Percentiles rank a stretch among this genome's conserved stretches.
phyloP scores from a whole-genome alignment of 495 filamentous ascomycete genomes.

The Penicillium verhagenii region DNA sequence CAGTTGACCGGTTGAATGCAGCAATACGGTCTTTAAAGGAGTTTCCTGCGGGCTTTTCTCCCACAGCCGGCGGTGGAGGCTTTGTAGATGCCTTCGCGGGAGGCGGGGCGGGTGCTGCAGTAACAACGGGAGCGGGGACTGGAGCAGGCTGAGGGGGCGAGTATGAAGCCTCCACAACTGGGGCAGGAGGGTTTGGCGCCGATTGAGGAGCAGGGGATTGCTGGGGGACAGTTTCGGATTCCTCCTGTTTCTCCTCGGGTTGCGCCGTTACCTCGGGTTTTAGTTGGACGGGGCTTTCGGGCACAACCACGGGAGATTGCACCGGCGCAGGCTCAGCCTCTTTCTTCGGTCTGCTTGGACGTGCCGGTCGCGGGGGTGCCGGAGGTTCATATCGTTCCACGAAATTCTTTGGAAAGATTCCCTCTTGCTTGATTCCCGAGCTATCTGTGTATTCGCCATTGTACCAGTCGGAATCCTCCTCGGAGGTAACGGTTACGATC shows the following conservation, averaged over 20 bases:
- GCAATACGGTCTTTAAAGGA: slow-evolving; percentile 96
- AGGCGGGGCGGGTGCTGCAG: slow-evolving; percentile 37
- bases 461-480: slow-evolving; percentile 95
- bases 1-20: slow-evolving; percentile 89
- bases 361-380: slow-evolving; percentile 79
- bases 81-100: slow-evolving; percentile 45
- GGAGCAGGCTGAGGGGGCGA: slow-evolving; percentile 30
- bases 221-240: slow-evolving; percentile 38
- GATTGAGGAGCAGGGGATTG: slow-evolving; percentile 41
- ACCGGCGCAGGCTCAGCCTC: slow-evolving; percentile 53
- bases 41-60: slow-evolving; percentile 71
- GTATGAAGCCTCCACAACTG: slow-evolving; percentile 22
- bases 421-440: slow-evolving; percentile 69
- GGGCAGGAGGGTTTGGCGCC: slow-evolving; percentile 7
- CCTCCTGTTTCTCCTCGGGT: slow-evolving; percentile 13
- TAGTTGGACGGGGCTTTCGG: slow-evolving; percentile 32
- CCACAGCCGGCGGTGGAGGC: slow-evolving; percentile 58
- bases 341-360: slow-evolving; percentile 69
- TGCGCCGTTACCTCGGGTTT: slow-evolving; percentile 40
- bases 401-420: slow-evolving; percentile 95
- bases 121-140: slow-evolving; percentile 17
- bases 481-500: slow-evolving; percentile 87
- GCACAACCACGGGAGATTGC: slow-evolving; percentile 28
- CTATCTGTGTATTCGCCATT: slow-evolving; percentile 82
- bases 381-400: slow-evolving; percentile 93